Conservation (phyloP, 768 basidiomycete genomes). For the Termitomyces sp. region DNA sequence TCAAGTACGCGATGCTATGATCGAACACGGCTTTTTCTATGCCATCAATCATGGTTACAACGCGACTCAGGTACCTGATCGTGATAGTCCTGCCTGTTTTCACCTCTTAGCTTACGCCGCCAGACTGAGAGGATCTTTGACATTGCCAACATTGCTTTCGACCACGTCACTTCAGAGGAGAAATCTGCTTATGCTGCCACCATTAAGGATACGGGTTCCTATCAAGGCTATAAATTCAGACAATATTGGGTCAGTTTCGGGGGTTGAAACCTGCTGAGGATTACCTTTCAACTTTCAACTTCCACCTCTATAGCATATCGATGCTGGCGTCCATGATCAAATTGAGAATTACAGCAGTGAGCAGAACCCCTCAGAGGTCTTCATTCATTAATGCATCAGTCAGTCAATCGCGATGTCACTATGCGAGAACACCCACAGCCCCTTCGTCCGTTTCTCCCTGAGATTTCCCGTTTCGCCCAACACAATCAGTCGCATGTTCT, state of each 20-base stretch:
- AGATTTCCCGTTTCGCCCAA: slow-evolving; percentile 28
- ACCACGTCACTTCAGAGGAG: slow-evolving; percentile 29
- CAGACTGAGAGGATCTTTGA: slow-evolving; percentile 36
- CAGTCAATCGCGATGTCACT: slow-evolving; percentile 29
- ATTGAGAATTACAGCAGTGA: slow-evolving; percentile 58
- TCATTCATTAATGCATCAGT: background rate
- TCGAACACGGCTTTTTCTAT: slow-evolving; percentile 37
- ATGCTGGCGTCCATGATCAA: slow-evolving; percentile 56
- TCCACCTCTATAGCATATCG: slow-evolving; percentile 42
- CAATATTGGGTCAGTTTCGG: slow-evolving; percentile 7
- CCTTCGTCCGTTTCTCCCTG: slow-evolving; percentile 29
- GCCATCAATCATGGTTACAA: slow-evolving; percentile 43
- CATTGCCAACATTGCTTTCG: slow-evolving; percentile 36
- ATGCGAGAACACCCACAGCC: slow-evolving; percentile 28
- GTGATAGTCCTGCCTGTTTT: background rate
- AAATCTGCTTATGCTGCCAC: slow-evolving; percentile 27
- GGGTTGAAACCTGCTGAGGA: background rate
- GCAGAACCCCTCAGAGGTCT: slow-evolving; percentile 7
- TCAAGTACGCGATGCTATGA: slow-evolving; percentile 41
- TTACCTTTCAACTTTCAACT: background rate
- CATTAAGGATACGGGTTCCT: slow-evolving; percentile 32
- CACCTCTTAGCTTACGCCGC: background rate
- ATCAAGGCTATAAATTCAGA: slow-evolving; percentile 26
- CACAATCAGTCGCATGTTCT: slow-evolving; percentile 34
- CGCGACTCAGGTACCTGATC: slow-evolving; percentile 27